Conservation (phyloP, 176 grass and related monocot species). For the Cymbopogon citratus region DNA sequence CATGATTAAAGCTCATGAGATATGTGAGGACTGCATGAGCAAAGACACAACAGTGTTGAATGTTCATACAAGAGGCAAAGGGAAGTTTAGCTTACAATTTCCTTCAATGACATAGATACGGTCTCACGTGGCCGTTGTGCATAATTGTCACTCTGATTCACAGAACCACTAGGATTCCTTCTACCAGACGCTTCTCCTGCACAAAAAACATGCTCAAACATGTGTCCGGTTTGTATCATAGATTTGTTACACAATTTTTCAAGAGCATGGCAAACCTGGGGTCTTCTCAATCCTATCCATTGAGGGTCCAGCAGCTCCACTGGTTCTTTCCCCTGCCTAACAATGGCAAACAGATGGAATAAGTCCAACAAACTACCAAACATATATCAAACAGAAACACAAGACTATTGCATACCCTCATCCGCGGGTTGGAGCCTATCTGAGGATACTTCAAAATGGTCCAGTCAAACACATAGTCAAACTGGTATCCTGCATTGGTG, state of each 20-base stretch:
- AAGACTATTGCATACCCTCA: slow-evolving; percentile 37
- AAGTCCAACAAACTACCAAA: slow-evolving; percentile 14
- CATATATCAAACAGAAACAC: not conserved
- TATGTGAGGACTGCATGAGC: not conserved
- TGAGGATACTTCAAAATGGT: slow-evolving; percentile 82
- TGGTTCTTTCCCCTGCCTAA: slow-evolving; percentile 48
- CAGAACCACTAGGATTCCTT: slow-evolving; percentile 49
- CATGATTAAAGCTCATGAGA: not conserved
- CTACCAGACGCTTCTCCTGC: slow-evolving; percentile 44
- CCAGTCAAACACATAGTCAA: slow-evolving; percentile 82
- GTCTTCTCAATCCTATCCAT: slow-evolving; percentile 49
- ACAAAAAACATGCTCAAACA: slow-evolving; percentile 4
- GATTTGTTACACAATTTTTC: not conserved
- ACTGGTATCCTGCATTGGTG: slow-evolving; percentile 53
- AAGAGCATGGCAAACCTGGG: slow-evolving; percentile 36
- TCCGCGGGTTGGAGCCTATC: slow-evolving; percentile 42
- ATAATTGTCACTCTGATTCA: slow-evolving; percentile 52
- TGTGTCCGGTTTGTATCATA: not conserved
- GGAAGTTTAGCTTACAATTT: slow-evolving; percentile 42
- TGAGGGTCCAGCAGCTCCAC: slow-evolving; percentile 46
- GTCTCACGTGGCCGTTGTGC: slow-evolving; percentile 37
- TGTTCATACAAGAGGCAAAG: not conserved
- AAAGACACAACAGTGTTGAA: not conserved
- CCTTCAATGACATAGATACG: slow-evolving; percentile 43
- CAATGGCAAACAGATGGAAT: not conserved